Conservation (phyloP, 495 filamentous ascomycete species). For the Podospora sp. region DNA sequence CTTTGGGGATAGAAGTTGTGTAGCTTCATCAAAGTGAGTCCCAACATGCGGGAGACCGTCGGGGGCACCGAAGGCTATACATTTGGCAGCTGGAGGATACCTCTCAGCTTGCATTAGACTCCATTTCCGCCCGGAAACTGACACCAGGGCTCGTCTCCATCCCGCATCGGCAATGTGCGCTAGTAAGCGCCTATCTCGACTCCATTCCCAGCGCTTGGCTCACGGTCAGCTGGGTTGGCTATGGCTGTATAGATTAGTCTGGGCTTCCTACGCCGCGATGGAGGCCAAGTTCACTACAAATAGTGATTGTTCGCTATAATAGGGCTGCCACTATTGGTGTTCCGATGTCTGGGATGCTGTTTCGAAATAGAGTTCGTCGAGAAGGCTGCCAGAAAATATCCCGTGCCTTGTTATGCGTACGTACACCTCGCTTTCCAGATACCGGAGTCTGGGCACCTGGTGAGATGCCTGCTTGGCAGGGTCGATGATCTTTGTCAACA, state of each 20-base stretch:
- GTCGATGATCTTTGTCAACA: background rate
- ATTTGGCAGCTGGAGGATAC: background rate
- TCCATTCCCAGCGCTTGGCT: constrained; percentile 8
- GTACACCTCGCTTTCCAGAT: constrained; percentile 9
- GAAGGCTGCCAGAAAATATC: background rate
- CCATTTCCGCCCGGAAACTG: background rate
- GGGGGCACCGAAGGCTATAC: constrained; percentile 1
- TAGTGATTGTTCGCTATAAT: constrained; percentile 5
- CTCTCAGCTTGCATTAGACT: background rate
- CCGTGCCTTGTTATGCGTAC: constrained; percentile 16
- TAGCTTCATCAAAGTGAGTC: constrained; percentile 17
- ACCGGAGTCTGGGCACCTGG: background rate
- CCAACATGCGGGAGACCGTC: background rate
- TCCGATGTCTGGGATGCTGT: constrained; percentile 23
- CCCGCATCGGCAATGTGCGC: background rate
- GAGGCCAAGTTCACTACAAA: background rate
- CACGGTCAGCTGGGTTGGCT: constrained; percentile 12
- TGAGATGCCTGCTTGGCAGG: constrained; percentile 37
- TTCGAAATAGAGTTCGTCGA: constrained; percentile 22
- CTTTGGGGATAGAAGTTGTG: too few species aligned
- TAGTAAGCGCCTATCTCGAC: constrained; percentile 11
- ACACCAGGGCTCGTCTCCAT: background rate
- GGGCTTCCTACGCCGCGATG: background rate
- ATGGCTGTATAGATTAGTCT: background rate
- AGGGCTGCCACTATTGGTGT: constrained; percentile 22